phyloP scores from a whole-genome alignment of 495 filamentous ascomycete species.

The Mytilinidion resinicola region DNA sequence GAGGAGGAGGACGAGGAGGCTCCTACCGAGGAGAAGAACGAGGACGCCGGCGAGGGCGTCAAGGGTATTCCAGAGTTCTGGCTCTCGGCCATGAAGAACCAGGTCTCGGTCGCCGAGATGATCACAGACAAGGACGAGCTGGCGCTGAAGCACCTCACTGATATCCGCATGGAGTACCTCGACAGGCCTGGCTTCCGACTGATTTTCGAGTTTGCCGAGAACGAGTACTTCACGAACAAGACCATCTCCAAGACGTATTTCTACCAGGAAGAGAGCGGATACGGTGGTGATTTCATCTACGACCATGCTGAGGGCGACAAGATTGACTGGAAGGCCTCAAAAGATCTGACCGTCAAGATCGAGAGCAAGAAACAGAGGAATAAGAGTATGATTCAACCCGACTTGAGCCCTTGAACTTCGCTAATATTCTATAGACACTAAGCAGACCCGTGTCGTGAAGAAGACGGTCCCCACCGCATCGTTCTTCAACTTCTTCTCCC shows the following conservation, averaged over 20 bases:
- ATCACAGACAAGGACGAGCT: constrained; percentile 95
- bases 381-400: constrained; percentile 69
- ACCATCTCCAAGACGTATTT: constrained; percentile 96
- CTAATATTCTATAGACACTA: constrained; percentile 62
- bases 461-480: constrained; percentile 97
- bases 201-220: constrained; percentile 93
- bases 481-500: constrained; percentile 99
- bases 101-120: constrained; percentile 91
- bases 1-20: constrained; percentile 61
- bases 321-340: constrained; percentile 91
- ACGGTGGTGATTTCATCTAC: constrained; percentile 98
- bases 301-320: constrained; percentile 97
- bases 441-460: constrained; percentile 98
- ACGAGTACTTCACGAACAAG: constrained; percentile 96
- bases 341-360: constrained; percentile 87
- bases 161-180: constrained; percentile 98
- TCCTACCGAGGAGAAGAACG: constrained; percentile 48
- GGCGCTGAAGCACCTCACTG: constrained; percentile 81
- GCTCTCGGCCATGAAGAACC: constrained; percentile 99
- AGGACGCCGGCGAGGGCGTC: constrained; percentile 43
- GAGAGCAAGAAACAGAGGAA: constrained; percentile 99
- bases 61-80: constrained; percentile 96
- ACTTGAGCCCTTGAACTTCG: background rate
- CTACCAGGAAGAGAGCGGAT: constrained; percentile 98
- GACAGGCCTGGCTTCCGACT: constrained; percentile 96